Evolutionary conservation across 345 rosid genomes (phyloP).

Genomic region (Brassica cretica): DNA sequence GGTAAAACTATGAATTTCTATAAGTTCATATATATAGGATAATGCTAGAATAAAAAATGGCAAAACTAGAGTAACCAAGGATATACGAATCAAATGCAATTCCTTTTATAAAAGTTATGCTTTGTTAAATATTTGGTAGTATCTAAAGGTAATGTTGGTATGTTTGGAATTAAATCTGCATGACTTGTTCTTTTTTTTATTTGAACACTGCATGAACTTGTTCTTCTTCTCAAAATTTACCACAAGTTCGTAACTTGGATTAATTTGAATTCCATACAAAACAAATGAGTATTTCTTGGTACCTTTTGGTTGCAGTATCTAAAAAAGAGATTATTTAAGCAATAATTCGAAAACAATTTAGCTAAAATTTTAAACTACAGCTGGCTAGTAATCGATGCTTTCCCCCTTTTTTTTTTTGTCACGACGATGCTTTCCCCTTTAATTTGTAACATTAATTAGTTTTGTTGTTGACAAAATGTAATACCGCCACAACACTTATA

Average conservation of each 20-base stretch:
- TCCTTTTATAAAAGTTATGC: background rate
- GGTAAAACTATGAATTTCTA: slow-evolving; percentile 29
- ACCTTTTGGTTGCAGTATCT: background rate
- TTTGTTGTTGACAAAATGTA: background rate
- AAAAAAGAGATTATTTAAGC: background rate
- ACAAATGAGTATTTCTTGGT: background rate
- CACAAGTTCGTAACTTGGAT: background rate
- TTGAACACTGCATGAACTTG: background rate
- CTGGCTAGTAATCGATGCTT: background rate
- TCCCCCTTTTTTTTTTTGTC: too few species aligned
- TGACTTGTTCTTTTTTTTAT: background rate
- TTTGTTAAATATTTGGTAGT: background rate
- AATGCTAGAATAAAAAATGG: background rate
- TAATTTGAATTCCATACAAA: background rate
- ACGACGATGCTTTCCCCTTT: background rate
- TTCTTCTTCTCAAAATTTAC: background rate
- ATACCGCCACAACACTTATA: background rate
- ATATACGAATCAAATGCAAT: background rate
- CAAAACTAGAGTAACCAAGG: slow-evolving; percentile 4
- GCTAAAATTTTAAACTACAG: background rate
- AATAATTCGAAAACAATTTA: background rate
- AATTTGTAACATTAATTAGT: background rate
- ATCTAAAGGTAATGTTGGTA: background rate
- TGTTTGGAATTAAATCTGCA: background rate
- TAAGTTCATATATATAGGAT: slow-evolving; percentile 1